A percentile compares a stretch with the other conserved stretches of the same genome.
phyloP scores from a whole-genome alignment of 306 rosid genomes.

The Ceratonia siliqua region DNA sequence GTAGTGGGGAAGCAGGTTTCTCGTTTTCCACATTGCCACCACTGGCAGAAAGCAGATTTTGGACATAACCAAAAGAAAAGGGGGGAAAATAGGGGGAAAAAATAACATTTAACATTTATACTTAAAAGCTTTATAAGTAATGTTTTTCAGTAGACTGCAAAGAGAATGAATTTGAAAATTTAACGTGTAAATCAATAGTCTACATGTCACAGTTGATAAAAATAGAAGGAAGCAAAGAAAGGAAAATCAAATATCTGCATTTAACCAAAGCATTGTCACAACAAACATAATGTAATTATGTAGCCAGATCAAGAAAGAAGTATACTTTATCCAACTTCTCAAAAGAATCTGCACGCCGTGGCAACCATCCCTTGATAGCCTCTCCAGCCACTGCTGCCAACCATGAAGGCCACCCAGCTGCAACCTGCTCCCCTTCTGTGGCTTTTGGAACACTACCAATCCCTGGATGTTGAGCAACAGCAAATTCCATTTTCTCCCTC shows the following conservation, averaged over 20 bases:
- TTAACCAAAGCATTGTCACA: constrained; percentile 15
- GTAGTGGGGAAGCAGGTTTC: not conserved
- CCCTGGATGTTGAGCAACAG: constrained; percentile 71
- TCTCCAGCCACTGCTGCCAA: constrained; percentile 95
- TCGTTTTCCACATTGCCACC: not conserved
- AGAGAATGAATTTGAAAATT: not conserved
- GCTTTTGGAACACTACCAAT: constrained; percentile 79
- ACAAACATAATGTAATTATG: constrained; percentile 16
- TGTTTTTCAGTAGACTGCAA: not conserved
- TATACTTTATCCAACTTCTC: constrained; percentile 97
- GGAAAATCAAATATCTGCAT: constrained; percentile 3
- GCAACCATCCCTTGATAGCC: constrained; percentile 95
- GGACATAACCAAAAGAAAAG: not conserved
- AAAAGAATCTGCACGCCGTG: constrained; percentile 93
- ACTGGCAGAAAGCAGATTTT: not conserved
- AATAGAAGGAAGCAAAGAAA: not conserved
- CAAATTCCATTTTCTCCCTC: constrained; percentile 83
- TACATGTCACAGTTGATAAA: constrained; percentile 8
- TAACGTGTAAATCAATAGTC: constrained; percentile 18
- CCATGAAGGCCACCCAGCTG: constrained; percentile 99
- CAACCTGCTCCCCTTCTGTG: constrained; percentile 89
- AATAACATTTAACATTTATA: not conserved
- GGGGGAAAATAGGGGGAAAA: not conserved
- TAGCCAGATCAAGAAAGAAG: constrained; percentile 34
- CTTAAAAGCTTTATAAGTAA: not conserved